Base-by-base conservation (phyloP, 331 rosid genomes). In the Erythrophleum ivorense region DNA sequence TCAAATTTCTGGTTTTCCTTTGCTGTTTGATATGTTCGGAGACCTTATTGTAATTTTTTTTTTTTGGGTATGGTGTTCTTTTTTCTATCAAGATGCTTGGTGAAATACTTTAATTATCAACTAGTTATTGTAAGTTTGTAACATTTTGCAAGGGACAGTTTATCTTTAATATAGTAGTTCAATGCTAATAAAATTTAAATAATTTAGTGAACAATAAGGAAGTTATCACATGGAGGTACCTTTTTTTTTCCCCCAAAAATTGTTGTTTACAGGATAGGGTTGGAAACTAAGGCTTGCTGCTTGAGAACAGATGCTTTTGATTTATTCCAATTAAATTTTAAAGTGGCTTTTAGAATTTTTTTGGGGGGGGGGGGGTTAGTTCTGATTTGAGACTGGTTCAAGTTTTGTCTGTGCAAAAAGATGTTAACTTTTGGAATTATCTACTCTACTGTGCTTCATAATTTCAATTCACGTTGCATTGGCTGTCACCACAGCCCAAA, bases 291-390 rank as follows among this genome's bases (percentile, higher is more conserved):
- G 63, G 55, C 55, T 46, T 73, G 45, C 49, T 73, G 73, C 38
- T 57, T n/a, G 53, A 69, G 70, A 59, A 71, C 66, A 46, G 49
- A 54, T 19, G 45, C 41, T 53, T 63, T 66, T 55, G 34, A 76
- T 33, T 50, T 59, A 48, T 63, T 59, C 58, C 58, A 55, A 48
- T 76, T 62, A 31, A n/a, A 83, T 78, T 63, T 38, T 19, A 24
- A 59, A 75, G 62, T 14, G 66, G 59, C 59, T 55, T 57, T 3
- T 9, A 21, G 52, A 52, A 3, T 40, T 3, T 29, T 60, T 21
- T 14, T n/a, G 29, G 29, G n/a, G n/a, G n/a, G n/a, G n/a, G 29
- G 29, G 29, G 29, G 29, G 2, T 4, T 2, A 43, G 71, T 76
- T 76, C 46, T 76, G 59, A 34, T 34, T 24, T 31, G 48, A 49